phyloP scores from a whole-genome alignment of 805 yeast genomes.

The Zygotorulaspora sp. region DNA sequence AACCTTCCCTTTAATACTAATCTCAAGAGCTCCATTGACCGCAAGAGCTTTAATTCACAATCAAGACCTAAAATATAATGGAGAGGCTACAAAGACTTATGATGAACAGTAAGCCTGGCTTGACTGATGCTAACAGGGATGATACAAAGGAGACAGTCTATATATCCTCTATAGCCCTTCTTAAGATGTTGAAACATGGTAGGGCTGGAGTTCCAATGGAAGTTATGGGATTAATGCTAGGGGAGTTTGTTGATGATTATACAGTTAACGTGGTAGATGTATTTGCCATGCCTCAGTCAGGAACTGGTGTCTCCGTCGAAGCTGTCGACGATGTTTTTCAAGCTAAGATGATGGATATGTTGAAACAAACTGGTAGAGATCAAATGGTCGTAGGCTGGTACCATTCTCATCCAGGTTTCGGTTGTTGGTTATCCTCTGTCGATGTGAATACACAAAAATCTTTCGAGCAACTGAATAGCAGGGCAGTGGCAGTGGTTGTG shows the following conservation, averaged over 20 bases:
- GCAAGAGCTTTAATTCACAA: no score
- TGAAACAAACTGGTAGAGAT: constrained; percentile 97
- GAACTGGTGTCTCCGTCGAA: constrained; percentile 97
- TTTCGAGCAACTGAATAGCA: constrained; percentile 88
- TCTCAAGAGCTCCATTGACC: no score
- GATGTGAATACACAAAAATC: constrained; percentile 98
- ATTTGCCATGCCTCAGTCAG: constrained; percentile 98
- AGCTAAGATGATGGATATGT: constrained; percentile 99
- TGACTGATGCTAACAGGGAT: constrained; percentile 72
- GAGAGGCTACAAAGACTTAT: constrained; percentile 42
- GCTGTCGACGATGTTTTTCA: constrained; percentile 99
- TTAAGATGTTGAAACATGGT: constrained; percentile 97
- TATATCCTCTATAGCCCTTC: constrained; percentile 88
- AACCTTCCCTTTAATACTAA: no score
- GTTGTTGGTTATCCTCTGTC: constrained; percentile 98
- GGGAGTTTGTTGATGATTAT: constrained; percentile 95
- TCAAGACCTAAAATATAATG: constrained; percentile 29
- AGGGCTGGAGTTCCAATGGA: constrained; percentile 88
- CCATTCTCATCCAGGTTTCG: constrained; percentile 98
- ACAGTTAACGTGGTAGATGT: constrained; percentile 97
- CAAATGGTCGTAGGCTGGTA: constrained; percentile 99
- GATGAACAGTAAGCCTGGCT: constrained; percentile 39
- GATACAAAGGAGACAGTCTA: constrained; percentile 96
- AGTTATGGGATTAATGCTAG: constrained; percentile 97
- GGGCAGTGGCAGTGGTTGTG: constrained; percentile 97